Percentiles rank a stretch among this genome's conserved stretches.
These are phyloP conservation scores for Micromonas pusilla DNA, from an alignment of 139 green algal species.

Conservation along the genomic window DNA sequence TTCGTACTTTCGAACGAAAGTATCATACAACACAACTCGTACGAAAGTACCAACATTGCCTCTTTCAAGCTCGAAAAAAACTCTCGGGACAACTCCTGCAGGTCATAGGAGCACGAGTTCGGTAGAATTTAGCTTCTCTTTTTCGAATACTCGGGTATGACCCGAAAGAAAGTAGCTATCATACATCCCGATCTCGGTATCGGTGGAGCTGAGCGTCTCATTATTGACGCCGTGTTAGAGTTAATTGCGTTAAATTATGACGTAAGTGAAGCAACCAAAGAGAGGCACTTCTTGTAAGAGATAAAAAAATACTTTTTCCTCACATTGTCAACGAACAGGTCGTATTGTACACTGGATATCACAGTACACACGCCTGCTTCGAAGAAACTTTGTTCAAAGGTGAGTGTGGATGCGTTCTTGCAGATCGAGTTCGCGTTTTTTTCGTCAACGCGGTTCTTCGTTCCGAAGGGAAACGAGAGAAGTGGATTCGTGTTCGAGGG, in stretches of 20 bases:
- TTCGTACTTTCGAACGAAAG: no score
- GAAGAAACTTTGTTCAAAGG: conserved; percentile 22
- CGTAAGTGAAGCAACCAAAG: not conserved
- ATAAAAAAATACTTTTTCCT: no score
- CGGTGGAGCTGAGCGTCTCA: conserved; percentile 82
- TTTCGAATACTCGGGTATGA: no score
- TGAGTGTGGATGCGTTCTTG: not conserved
- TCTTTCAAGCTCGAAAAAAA: no score
- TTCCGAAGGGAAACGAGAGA: no score
- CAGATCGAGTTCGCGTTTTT: not conserved
- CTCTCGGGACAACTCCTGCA: no score
- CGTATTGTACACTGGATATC: conserved; percentile 79
- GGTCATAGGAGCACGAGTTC: no score
- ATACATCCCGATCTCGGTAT: conserved; percentile 13
- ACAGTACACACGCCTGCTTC: conserved; percentile 81
- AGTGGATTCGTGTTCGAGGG: conserved; percentile 10
- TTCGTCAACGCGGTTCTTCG: not conserved
- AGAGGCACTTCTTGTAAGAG: no score
- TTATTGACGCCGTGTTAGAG: conserved; percentile 89
- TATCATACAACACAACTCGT: no score
- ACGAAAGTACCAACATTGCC: no score
- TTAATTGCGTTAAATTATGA: conserved; percentile 59
- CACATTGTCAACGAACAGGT: conserved; percentile 35
- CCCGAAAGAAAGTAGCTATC: no score
- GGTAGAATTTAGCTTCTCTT: no score